Evolutionary conservation across 345 rosid genomes (phyloP), one percentile per base, ranked within the genome.

Genomic region (Brassica incana): DNA sequence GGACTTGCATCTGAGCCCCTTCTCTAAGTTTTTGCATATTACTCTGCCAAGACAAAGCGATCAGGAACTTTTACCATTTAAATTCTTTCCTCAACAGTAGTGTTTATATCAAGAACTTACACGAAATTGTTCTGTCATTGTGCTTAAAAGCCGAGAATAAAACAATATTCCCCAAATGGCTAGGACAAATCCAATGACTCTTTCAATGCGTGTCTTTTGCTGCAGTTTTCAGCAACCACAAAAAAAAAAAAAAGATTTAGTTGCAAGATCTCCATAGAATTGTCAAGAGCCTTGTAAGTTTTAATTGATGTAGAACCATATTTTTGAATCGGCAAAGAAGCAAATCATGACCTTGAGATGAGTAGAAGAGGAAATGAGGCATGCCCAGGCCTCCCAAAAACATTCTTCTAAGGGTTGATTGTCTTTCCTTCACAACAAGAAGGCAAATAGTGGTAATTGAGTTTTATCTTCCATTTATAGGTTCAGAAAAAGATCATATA

Each of bases 361-460:
- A 82, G 95, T 89, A 54, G 97, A 91, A 69, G 99, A 95, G 73
- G 97, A 92, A 86, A 88, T 84, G 9, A 95, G 86, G 81, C 97
- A 95, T 63, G 99, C 94, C 99, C 98, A 94, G 64, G 98, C 98
- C 84, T 94, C 98, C 97, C 99, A 92, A 58, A 95, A 81, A 85
- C 99, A 95, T 72, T 92, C 97, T 85, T 95, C 97, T 67, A 95
- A 87, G 40, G 94, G 80, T 29, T 84, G 90, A 67, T 79, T 75
- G 60, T 79, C 84, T 50, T 83, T 85, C 90, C 99, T 91, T 86
- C 71, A 76, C 69, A 76, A 80, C 58, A 82, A 74, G 12, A 65
- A 70, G 69, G 52, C 23, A 58, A 64, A 64, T 10, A 71, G 63
- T 45, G 59, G 59, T 11, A 54, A 16, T 16, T 54, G 25, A 54